Percentiles rank a stretch among this genome's conserved stretches.
phyloP scores from a whole-genome alignment of 2,329 filamentous ascomycete species.

The Monosporascus sp. region DNA sequence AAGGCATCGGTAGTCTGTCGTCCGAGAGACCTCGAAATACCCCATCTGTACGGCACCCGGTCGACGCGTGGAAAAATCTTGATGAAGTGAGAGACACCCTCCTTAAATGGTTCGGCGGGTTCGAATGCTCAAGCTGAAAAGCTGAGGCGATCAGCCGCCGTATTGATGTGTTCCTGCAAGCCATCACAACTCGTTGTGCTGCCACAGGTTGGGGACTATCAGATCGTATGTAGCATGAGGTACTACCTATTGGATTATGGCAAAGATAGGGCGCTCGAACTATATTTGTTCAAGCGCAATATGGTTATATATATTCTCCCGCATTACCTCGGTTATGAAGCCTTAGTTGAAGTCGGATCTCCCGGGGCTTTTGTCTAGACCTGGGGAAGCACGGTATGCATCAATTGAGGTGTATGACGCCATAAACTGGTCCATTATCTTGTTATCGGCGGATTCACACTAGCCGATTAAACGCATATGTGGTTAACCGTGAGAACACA shows the following conservation, averaged over 20 bases:
- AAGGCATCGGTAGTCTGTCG: constrained; percentile 45
- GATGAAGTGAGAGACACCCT: neutral
- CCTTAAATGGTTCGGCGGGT: neutral
- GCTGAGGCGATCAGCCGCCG: constrained; percentile 11
- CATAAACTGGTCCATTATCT: neutral
- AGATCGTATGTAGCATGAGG: neutral
- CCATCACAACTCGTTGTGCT: constrained; percentile 6
- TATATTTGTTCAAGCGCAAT: no score
- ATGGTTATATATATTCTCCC: no score
- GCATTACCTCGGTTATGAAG: no score
- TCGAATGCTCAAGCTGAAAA: neutral
- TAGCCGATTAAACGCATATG: no score
- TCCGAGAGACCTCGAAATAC: constrained; percentile 34
- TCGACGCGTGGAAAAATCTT: constrained; percentile 20
- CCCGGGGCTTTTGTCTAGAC: neutral
- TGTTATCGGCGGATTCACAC: no score
- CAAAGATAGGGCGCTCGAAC: no score
- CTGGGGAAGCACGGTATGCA: neutral
- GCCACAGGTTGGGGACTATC: neutral
- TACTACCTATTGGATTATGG: no score
- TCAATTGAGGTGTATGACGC: neutral
- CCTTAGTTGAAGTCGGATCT: no score
- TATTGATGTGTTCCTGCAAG: constrained; percentile 9
- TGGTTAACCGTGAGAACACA: no score
- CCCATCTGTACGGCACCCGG: constrained; percentile 27